Conservation (phyloP, 768 basidiomycete genomes). For the Kwoniella sp. region DNA sequence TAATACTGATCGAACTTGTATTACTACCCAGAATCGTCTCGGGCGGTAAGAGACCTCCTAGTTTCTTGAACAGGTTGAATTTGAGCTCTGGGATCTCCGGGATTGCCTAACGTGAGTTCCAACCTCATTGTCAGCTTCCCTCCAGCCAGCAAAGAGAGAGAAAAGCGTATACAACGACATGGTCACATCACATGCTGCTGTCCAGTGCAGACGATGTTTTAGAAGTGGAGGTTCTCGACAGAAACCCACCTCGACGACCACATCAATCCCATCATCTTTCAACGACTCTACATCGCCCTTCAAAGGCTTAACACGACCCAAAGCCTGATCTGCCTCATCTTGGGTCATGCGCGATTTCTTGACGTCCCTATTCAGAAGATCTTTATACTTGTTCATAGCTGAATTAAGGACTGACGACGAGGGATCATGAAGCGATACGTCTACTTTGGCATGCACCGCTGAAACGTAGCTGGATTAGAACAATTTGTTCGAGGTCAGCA, state of each 20-base stretch:
- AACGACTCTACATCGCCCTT: slow-evolving; percentile 58
- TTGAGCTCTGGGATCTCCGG: slow-evolving; percentile 82
- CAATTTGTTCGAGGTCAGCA: not conserved
- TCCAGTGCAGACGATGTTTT: no score
- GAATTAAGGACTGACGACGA: slow-evolving; percentile 72
- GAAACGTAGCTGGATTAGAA: slow-evolving; percentile 48
- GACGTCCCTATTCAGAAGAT: slow-evolving; percentile 84
- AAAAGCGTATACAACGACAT: no score
- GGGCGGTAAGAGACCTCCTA: slow-evolving; percentile 69
- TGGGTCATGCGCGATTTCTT: slow-evolving; percentile 73
- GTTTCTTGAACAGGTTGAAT: slow-evolving; percentile 69
- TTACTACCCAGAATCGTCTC: slow-evolving; percentile 84
- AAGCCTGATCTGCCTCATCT: slow-evolving; percentile 72
- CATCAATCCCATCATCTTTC: slow-evolving; percentile 72
- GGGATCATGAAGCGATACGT: slow-evolving; percentile 81
- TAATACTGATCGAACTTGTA: slow-evolving; percentile 91
- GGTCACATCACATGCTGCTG: no score
- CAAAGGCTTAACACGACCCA: slow-evolving; percentile 61
- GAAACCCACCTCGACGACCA: slow-evolving; percentile 77
- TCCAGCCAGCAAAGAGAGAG: no score
- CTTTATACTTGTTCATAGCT: slow-evolving; percentile 74
- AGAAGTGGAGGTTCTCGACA: no score
- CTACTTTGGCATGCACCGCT: slow-evolving; percentile 79
- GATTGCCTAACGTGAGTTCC: no score
- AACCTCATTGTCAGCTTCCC: no score